A percentile compares a stretch with the other conserved stretches of the same genome.
These are phyloP conservation scores for Apiosordaria backusii DNA, from an alignment of 495 filamentous ascomycete species.

Conservation along the genomic window DNA sequence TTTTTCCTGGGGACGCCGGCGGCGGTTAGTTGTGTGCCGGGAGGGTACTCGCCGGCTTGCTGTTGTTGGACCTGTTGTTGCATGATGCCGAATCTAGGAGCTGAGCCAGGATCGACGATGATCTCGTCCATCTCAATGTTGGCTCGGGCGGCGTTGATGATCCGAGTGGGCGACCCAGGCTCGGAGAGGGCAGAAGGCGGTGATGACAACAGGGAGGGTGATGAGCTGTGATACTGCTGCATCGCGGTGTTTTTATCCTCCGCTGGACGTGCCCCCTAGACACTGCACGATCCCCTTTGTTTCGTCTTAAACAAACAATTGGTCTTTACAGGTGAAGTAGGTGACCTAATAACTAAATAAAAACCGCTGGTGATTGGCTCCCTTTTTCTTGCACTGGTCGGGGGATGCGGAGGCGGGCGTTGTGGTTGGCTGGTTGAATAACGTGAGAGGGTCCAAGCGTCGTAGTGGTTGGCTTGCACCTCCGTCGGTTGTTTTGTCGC, in stretches of 20 bases:
- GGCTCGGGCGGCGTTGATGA: conserved; percentile 33
- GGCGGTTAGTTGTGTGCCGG: conserved; percentile 38
- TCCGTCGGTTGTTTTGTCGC: not conserved
- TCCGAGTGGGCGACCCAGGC: conserved; percentile 33
- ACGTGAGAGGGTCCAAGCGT: conserved; percentile 18
- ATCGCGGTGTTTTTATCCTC: conserved; percentile 20
- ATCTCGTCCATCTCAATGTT: conserved; percentile 40
- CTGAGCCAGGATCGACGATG: conserved; percentile 36
- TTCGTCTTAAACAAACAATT: not conserved
- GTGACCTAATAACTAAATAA: conserved; percentile 2
- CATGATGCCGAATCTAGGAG: conserved; percentile 31
- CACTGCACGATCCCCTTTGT: not conserved
- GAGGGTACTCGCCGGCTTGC: conserved; percentile 18
- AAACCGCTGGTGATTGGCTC: conserved; percentile 9
- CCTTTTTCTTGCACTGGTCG: not conserved
- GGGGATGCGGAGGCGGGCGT: not conserved
- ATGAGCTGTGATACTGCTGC: conserved; percentile 31
- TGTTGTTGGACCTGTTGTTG: conserved; percentile 24
- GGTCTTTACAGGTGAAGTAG: not conserved
- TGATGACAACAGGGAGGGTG: conserved; percentile 34
- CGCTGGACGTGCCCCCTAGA: conserved; percentile 14
- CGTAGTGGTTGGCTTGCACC: not conserved
- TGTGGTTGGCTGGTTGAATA: conserved; percentile 19
- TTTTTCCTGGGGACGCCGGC: conserved; percentile 48
- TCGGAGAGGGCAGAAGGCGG: conserved; percentile 37